Evolutionary conservation across 2,329 filamentous ascomycete species (phyloP).

Genomic region (Penicillium verrucosum): DNA sequence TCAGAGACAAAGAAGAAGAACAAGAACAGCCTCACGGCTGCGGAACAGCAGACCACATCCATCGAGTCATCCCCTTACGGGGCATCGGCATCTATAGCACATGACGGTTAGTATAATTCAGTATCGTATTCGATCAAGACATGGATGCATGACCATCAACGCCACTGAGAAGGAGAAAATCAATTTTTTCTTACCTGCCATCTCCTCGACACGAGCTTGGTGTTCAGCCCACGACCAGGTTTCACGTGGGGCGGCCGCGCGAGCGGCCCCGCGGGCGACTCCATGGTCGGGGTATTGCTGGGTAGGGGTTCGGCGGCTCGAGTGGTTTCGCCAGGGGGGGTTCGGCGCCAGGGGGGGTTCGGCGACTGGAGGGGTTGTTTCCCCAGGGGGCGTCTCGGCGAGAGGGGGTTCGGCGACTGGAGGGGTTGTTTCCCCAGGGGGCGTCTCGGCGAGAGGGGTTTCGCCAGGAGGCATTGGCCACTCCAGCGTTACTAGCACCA

Average conservation of each 20-base stretch:
- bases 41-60: background rate
- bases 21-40: too few species aligned
- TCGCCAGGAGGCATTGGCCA: too few species aligned
- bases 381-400: too few species aligned
- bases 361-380: too few species aligned
- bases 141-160: too few species aligned
- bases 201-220: background rate
- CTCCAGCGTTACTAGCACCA: too few species aligned
- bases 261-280: background rate
- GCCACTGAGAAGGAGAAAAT: background rate
- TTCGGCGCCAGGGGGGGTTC: too few species aligned
- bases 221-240: background rate
- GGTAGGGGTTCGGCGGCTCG: background rate
- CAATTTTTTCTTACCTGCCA: background rate
- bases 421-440: too few species aligned
- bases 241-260: background rate
- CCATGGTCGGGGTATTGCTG: background rate
- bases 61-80: background rate
- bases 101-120: background rate
- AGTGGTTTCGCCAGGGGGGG: background rate
- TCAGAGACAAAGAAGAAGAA: background rate
- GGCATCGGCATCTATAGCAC: background rate
- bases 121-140: background rate
- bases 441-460: too few species aligned
- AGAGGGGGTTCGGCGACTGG: too few species aligned